Conservation (phyloP, 2,329 filamentous ascomycete species). For the Diaporthe aspalathi region DNA sequence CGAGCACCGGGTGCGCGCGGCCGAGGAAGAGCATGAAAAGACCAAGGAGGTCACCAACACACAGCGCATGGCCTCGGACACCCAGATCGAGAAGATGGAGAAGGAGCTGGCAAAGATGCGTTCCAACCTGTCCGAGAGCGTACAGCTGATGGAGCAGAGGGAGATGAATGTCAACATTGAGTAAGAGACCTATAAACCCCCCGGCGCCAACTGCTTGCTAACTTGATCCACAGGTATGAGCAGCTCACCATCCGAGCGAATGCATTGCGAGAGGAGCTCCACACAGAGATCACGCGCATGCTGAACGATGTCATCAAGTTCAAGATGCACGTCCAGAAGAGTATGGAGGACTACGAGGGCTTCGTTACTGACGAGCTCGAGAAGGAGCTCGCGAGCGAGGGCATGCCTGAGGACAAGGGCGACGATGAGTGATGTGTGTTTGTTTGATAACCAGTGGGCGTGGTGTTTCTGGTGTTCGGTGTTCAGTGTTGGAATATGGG, state of each 20-base stretch:
- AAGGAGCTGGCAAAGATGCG: constrained; percentile 97
- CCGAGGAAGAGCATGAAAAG: constrained; percentile 93
- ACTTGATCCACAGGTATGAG: constrained; percentile 75
- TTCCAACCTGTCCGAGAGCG: constrained; percentile 82
- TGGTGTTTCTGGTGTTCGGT: constrained; percentile 31
- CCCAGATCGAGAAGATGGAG: constrained; percentile 98
- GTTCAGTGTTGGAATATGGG: neutral
- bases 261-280: constrained; percentile 92
- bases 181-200: constrained; percentile 61
- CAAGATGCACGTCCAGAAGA: constrained; percentile 96
- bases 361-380: constrained; percentile 96
- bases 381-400: constrained; percentile 78
- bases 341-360: constrained; percentile 91
- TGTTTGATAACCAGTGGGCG: neutral
- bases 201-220: neutral
- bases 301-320: constrained; percentile 98
- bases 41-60: constrained; percentile 88
- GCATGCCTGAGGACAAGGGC: constrained; percentile 65
- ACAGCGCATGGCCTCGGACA: constrained; percentile 88
- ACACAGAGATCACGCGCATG: constrained; percentile 96
- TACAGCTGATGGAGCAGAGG: constrained; percentile 91
- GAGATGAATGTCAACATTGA: constrained; percentile 98
- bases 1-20: constrained; percentile 86
- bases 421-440: constrained; percentile 58
- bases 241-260: constrained; percentile 88